Evolutionary conservation across 108 stramenopile species (phyloP), one percentile per base, ranked within the genome.

Genomic region (Cyclotella distinguenda): DNA sequence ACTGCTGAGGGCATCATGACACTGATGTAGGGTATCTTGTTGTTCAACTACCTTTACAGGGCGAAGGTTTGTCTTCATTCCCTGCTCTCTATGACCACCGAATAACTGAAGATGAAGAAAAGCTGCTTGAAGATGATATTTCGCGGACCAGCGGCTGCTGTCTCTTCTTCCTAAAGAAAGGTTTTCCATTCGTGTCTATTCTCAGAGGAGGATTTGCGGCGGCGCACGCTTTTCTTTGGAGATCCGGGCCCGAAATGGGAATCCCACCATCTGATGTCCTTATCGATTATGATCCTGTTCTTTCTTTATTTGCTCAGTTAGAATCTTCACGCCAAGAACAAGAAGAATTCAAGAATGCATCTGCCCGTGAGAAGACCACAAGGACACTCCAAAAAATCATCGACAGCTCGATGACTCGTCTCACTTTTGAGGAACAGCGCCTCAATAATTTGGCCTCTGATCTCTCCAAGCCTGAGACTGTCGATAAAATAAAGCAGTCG

Each of bases 181-280:
- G 94, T 0, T 96, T 93, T 67, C 94, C 94, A 7, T 96, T 91
- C 68, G 92, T 96, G n/a, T 91, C 89, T 15, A 58, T 94, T 13
- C 64, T 96, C n/a, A 87, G 89, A 27, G 95, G 95, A 13, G 94
- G 94, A 3, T 95, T 95, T 65, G 90, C 86, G 23, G 81, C 83
- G 11, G 85, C 86, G 11, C 94, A 95, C 62, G 68, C 89, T n/a
- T 95, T 78, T 66, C 72, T 95, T 12, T 80, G 76, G 30, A 73
- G 89, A 52, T 77, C 85, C 11, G 86, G 86, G 15, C 76, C 70
- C 25, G 51, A 65, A 7, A 21, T 68, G 40, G 58, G 69, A 22
- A 45, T 90, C 35, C 28, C 65, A 4, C 84, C 77, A 15, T 60
- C 80, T 7, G 44, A 78, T 9, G 86, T 90, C 30, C 79, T 94